phyloP scores from a whole-genome alignment of 2,329 filamentous ascomycete species.

The Apiospora arundinis region DNA sequence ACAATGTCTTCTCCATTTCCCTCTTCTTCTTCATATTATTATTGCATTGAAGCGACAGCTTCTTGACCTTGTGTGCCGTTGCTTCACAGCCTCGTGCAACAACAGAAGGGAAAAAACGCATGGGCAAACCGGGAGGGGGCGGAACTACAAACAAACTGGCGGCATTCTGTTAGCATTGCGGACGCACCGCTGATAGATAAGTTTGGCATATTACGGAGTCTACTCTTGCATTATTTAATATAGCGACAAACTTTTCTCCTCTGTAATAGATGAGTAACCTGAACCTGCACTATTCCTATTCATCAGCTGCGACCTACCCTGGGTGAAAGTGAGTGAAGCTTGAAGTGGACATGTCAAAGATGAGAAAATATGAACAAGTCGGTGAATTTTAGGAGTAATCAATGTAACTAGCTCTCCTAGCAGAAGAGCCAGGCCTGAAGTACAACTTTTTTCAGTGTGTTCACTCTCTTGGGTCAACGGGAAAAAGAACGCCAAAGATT shows the following conservation, averaged over 20 bases:
- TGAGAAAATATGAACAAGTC: too few species aligned
- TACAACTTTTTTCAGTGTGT: neutral
- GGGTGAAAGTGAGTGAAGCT: too few species aligned
- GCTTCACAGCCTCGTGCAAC: neutral
- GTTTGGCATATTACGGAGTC: slow-evolving; percentile 21
- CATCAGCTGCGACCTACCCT: too few species aligned
- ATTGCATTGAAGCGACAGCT: neutral
- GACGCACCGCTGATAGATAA: slow-evolving; percentile 19
- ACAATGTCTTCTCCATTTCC: neutral
- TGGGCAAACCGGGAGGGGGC: neutral
- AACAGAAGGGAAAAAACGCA: neutral
- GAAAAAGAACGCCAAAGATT: neutral
- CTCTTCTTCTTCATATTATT: neutral
- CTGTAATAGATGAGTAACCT: neutral
- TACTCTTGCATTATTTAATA: slow-evolving; percentile 18
- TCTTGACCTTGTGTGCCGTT: neutral
- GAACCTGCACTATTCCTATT: neutral
- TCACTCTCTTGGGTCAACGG: neutral
- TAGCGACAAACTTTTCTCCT: slow-evolving; percentile 16
- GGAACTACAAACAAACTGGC: neutral
- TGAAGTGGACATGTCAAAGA: too few species aligned
- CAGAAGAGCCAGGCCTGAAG: too few species aligned
- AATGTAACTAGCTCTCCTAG: too few species aligned
- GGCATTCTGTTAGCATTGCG: slow-evolving; percentile 15
- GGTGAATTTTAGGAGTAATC: too few species aligned